phyloP scores from a whole-genome alignment of 768 basidiomycete genomes.

The Tephrocybe sp. region DNA sequence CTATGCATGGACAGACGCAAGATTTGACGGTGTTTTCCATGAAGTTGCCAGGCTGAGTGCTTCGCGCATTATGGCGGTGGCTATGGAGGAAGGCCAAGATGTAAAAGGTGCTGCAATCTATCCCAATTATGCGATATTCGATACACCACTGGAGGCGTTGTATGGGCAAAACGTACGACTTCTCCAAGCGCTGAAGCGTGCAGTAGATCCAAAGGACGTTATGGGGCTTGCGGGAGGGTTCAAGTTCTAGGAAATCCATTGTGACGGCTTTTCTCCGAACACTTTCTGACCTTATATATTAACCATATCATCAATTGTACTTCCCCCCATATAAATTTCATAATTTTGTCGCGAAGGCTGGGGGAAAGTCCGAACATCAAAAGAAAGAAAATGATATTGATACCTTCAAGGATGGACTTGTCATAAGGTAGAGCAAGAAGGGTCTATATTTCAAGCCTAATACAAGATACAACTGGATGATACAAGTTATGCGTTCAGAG shows the following conservation, averaged over 20 bases:
- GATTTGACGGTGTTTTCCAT: slow-evolving; percentile 38
- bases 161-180: slow-evolving; percentile 46
- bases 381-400: too few relatives aligned
- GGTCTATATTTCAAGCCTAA: too few relatives aligned
- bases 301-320: too few relatives aligned
- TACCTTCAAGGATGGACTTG: too few relatives aligned
- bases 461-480: too few relatives aligned
- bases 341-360: too few relatives aligned
- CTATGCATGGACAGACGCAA: slow-evolving; percentile 39
- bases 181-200: slow-evolving; percentile 37
- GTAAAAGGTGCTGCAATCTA: slow-evolving; percentile 41
- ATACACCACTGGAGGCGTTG: slow-evolving; percentile 47
- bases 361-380: too few relatives aligned
- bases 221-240: slow-evolving; percentile 68
- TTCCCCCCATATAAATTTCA: too few relatives aligned
- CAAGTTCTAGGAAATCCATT: slow-evolving; percentile 44
- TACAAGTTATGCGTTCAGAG: too few relatives aligned
- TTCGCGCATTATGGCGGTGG: slow-evolving; percentile 35
- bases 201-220: slow-evolving; percentile 53
- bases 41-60: slow-evolving; percentile 38
- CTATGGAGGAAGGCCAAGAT: slow-evolving; percentile 36
- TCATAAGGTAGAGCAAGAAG: too few relatives aligned
- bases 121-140: slow-evolving; percentile 55
- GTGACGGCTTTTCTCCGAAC: too few relatives aligned
- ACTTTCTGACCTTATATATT: too few relatives aligned